These are phyloP conservation scores for Diplodia seriata DNA, from an alignment of 2,329 filamentous ascomycete species.

Conservation along the genomic window DNA sequence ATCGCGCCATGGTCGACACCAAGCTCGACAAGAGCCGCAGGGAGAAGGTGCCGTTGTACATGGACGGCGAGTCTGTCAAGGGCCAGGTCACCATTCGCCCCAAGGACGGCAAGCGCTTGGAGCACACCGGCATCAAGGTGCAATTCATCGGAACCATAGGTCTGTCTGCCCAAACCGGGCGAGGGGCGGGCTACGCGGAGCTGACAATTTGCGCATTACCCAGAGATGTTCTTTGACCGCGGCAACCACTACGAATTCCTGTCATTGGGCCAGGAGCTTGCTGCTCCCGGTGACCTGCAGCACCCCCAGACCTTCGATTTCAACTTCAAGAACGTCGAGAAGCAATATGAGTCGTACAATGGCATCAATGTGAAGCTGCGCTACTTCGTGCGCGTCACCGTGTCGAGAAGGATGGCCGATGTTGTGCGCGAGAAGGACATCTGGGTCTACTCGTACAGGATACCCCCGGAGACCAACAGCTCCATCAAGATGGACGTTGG, in stretches of 20 bases:
- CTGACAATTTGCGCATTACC: constrained; percentile 29
- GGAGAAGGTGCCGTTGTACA: constrained; percentile 95
- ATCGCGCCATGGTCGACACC: constrained; percentile 93
- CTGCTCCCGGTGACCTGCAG: constrained; percentile 94
- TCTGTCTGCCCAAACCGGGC: constrained; percentile 45
- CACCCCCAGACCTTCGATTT: constrained; percentile 99
- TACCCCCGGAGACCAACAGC: constrained; percentile 97
- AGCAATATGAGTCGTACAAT: constrained; percentile 99
- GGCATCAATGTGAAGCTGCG: constrained; percentile 99
- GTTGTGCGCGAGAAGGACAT: constrained; percentile 99
- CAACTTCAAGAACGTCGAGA: constrained; percentile 99
- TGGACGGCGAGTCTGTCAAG: constrained; percentile 98
- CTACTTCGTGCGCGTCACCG: constrained; percentile 97
- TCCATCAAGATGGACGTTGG: constrained; percentile 99
- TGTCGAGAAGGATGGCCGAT: constrained; percentile 95
- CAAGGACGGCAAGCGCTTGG: constrained; percentile 96
- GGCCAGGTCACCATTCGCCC: constrained; percentile 92
- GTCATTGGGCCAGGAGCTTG: constrained; percentile 93
- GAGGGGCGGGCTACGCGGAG: constrained; percentile 8
- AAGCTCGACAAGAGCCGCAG: constrained; percentile 98
- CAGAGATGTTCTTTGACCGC: constrained; percentile 99
- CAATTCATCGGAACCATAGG: constrained; percentile 99
- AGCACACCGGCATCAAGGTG: constrained; percentile 99
- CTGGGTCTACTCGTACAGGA: constrained; percentile 98
- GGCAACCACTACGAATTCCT: constrained; percentile 99